A percentile compares a stretch with the other conserved stretches of the same genome.
These are phyloP conservation scores for Syzygium jambos DNA, from an alignment of 345 rosid genomes.

Conservation along the genomic window DNA sequence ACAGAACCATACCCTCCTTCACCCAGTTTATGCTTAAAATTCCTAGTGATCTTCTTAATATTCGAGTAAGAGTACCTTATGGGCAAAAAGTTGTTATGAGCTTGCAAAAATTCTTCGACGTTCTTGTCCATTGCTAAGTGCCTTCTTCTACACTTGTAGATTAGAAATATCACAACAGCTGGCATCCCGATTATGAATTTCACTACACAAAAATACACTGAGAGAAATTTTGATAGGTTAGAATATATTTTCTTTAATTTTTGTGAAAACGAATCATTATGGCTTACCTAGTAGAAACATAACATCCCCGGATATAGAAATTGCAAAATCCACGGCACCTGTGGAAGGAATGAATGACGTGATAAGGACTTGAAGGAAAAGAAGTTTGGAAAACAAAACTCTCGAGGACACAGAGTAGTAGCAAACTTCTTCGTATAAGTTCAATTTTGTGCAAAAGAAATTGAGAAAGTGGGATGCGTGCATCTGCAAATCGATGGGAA, in stretches of 20 bases:
- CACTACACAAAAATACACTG: too few species aligned
- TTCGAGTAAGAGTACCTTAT: neutral
- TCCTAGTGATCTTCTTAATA: neutral
- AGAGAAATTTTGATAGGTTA: too few species aligned
- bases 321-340: accelerated
- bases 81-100: neutral
- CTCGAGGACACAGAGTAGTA: neutral
- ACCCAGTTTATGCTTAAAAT: neutral
- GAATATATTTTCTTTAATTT: too few species aligned
- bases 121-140: too few species aligned
- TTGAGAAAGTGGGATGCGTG: neutral
- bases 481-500: neutral
- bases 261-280: too few species aligned
- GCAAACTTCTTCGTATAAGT: neutral
- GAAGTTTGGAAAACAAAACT: neutral
- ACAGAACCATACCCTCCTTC: neutral
- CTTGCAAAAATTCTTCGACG: too few species aligned
- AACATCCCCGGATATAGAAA: too few species aligned
- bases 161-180: too few species aligned
- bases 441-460: neutral
- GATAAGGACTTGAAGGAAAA: neutral
- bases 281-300: too few species aligned
- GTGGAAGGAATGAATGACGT: neutral
- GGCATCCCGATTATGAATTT: too few species aligned
- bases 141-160: too few species aligned